Percentiles rank a stretch among this genome's conserved stretches.
These are phyloP conservation scores for Vanderwaltozyma verrucispora DNA, from an alignment of 805 yeast genomes.

Conservation along the genomic window DNA sequence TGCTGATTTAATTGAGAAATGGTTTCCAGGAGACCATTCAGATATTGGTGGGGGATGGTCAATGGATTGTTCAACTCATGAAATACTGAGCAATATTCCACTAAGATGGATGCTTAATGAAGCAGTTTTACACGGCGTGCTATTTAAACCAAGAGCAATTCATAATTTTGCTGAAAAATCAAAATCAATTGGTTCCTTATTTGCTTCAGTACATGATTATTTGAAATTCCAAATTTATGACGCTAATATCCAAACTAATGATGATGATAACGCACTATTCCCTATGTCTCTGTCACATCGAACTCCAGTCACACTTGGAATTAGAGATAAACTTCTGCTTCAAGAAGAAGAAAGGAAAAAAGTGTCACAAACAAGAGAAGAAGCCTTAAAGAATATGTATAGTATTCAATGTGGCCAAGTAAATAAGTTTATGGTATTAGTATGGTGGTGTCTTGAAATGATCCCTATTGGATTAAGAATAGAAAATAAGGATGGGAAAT, in stretches of 20 bases:
- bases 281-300: too few species aligned
- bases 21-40: slow-evolving; percentile 64
- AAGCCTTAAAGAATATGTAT: slow-evolving; percentile 1
- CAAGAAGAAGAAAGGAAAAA: slow-evolving; percentile 29
- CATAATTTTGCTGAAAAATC: slow-evolving; percentile 32
- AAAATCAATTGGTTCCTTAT: slow-evolving; percentile 32
- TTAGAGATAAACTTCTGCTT: slow-evolving; percentile 11
- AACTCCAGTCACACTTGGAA: not conserved
- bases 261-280: not conserved
- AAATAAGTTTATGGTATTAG: slow-evolving; percentile 11
- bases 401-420: slow-evolving; percentile 1
- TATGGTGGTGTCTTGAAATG: slow-evolving; percentile 57
- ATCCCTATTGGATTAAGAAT: slow-evolving; percentile 47
- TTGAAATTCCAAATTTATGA: slow-evolving; percentile 22
- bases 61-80: slow-evolving; percentile 32
- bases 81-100: slow-evolving; percentile 38
- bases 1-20: slow-evolving; percentile 35
- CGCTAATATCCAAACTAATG: too few species aligned
- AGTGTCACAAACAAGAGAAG: slow-evolving; percentile 5
- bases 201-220: slow-evolving; percentile 46
- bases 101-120: slow-evolving; percentile 53
- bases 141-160: slow-evolving; percentile 34
- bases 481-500: slow-evolving; percentile 38
- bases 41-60: slow-evolving; percentile 66
- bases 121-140: slow-evolving; percentile 41